Percentiles rank a stretch among this genome's conserved stretches.
These are phyloP conservation scores for Marasmius oreades DNA, from an alignment of 1,284 basidiomycete species.

Conservation along the genomic window DNA sequence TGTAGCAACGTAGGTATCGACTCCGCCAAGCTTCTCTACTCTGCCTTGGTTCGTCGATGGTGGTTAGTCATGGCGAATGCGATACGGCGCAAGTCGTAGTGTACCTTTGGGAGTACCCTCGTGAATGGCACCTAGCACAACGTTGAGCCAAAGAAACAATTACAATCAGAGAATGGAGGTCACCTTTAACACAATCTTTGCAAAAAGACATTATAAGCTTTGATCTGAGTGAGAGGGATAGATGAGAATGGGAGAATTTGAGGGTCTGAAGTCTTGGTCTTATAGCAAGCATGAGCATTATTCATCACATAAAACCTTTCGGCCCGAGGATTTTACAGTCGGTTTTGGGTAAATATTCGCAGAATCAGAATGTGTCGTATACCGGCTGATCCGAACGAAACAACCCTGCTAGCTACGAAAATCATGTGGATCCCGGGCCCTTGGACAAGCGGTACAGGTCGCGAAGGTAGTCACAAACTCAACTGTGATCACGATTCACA, in stretches of 20 bases:
- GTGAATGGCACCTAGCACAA: conserved; percentile 44
- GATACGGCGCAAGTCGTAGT: background rate
- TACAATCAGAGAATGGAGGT: background rate
- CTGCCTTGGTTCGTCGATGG: background rate
- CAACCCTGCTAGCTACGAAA: too few relatives aligned
- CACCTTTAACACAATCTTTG: conserved; percentile 46
- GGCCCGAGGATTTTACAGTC: too few relatives aligned
- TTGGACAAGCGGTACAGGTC: too few relatives aligned
- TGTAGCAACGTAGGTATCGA: conserved; percentile 46
- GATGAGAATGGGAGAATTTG: background rate
- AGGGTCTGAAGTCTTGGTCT: background rate
- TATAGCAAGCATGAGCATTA: too few relatives aligned
- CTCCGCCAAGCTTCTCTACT: conserved; percentile 34
- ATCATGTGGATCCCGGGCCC: too few relatives aligned
- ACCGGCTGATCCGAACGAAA: too few relatives aligned
- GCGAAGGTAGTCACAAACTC: too few relatives aligned
- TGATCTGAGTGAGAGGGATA: background rate
- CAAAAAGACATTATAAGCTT: conserved; percentile 49
- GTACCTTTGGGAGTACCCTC: conserved; percentile 37
- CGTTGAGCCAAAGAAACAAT: background rate
- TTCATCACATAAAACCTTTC: too few relatives aligned
- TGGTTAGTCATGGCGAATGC: background rate
- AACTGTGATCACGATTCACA: too few relatives aligned
- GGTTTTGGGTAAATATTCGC: too few relatives aligned
- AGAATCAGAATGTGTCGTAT: too few relatives aligned